A percentile compares a stretch with the other conserved stretches of the same genome.
Conservation (phyloP, 208 protist species). For the Acanthamoeba sp. region DNA sequence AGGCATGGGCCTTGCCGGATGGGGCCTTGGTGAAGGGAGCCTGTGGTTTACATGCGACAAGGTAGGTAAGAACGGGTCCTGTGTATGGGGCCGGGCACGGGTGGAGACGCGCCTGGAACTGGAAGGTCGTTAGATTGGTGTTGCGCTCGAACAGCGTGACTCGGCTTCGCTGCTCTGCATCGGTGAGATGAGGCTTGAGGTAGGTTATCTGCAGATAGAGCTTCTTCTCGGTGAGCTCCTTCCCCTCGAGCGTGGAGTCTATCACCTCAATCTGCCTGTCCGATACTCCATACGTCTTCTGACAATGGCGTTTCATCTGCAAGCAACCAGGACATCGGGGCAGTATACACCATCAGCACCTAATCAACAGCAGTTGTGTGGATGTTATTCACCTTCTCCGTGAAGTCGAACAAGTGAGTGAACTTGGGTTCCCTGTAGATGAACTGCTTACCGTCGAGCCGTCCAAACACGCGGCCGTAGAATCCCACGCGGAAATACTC, state of each 20-base stretch:
- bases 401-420: slow-evolving; percentile 80
- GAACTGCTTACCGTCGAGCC: slow-evolving; percentile 83
- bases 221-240: slow-evolving; percentile 59
- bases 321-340: too few species aligned
- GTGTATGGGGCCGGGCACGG: neutral
- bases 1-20: slow-evolving; percentile 47
- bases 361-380: too few species aligned
- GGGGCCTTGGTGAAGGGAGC: slow-evolving; percentile 64
- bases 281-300: slow-evolving; percentile 69
- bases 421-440: slow-evolving; percentile 88
- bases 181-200: slow-evolving; percentile 48
- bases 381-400: slow-evolving; percentile 73
- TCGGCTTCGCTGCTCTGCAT: neutral
- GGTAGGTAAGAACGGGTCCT: too few species aligned
- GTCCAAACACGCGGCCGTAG: slow-evolving; percentile 81
- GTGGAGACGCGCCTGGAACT: neutral
- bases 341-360: too few species aligned
- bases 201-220: slow-evolving; percentile 72
- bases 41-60: neutral
- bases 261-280: slow-evolving; percentile 62
- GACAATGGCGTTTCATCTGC: slow-evolving; percentile 22
- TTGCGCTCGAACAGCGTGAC: slow-evolving; percentile 46
- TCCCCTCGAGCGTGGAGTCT: slow-evolving; percentile 32
- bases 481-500: slow-evolving; percentile 87
- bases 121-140: slow-evolving; percentile 69